Evolutionary conservation across 345 rosid genomes (phyloP).

Genomic region (Eucalyptus urophylla): DNA sequence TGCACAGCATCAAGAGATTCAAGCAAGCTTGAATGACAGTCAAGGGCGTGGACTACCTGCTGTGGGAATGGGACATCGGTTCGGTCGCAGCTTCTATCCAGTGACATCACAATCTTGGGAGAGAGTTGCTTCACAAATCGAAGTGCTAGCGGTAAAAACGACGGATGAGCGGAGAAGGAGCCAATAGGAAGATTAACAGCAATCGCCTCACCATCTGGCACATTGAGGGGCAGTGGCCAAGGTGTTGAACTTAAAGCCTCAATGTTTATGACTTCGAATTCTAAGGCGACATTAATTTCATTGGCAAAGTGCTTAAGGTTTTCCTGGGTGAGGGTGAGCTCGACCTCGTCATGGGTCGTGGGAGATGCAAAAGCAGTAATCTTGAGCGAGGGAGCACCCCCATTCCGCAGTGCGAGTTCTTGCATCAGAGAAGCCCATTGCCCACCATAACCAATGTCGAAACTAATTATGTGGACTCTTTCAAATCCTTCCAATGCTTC

Average conservation of each 20-base stretch:
- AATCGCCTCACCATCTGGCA: conserved; percentile 32
- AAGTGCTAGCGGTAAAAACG: conserved; percentile 40
- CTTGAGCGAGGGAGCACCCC: conserved; percentile 49
- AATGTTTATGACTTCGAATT: conserved; percentile 44
- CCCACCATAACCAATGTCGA: conserved; percentile 80
- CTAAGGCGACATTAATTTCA: conserved; percentile 62
- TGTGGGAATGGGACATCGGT: conserved; percentile 67
- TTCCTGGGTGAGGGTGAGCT: conserved; percentile 62
- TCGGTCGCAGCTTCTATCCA: conserved; percentile 79
- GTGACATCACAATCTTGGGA: conserved; percentile 70
- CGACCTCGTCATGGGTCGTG: conserved; percentile 37
- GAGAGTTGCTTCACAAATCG: conserved; percentile 67
- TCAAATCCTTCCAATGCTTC: conserved; percentile 50
- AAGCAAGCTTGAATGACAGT: conserved; percentile 46
- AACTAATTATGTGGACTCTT: conserved; percentile 71
- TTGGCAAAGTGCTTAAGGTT: conserved; percentile 63
- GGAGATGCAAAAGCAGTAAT: conserved; percentile 69
- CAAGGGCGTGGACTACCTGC: conserved; percentile 59
- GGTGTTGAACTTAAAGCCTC: conserved; percentile 46
- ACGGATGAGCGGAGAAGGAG: conserved; percentile 43
- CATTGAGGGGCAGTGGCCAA: conserved; percentile 15
- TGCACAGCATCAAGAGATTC: conserved; percentile 85
- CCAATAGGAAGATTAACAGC: conserved; percentile 70
- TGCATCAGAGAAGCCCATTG: conserved; percentile 96
- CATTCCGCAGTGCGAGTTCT: conserved; percentile 58